These are phyloP conservation scores for Paraphoma chrysanthemicola DNA, from an alignment of 2,329 filamentous ascomycete genomes.

Conservation along the genomic window DNA sequence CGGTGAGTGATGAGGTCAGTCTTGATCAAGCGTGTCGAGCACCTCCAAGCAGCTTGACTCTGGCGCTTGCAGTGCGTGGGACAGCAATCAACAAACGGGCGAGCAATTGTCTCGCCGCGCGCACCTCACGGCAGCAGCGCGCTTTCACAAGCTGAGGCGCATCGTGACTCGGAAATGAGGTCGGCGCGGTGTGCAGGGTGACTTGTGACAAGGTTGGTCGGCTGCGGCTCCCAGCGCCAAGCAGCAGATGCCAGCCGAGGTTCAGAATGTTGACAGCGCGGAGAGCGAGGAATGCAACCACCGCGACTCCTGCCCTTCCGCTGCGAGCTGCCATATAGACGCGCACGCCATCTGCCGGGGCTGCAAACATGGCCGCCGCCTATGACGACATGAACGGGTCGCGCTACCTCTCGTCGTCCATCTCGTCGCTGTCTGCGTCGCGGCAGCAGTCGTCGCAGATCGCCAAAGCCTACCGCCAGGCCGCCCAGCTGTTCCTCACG, in stretches of 20 bases:
- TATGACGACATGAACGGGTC: conserved; percentile 62
- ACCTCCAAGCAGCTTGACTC: conserved; percentile 10
- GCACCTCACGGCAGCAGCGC: background rate
- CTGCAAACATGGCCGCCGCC: conserved; percentile 52
- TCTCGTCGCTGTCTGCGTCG: conserved; percentile 72
- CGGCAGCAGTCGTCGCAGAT: conserved; percentile 74
- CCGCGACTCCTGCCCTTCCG: conserved; percentile 13
- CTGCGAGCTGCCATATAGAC: conserved; percentile 9
- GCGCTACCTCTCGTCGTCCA: conserved; percentile 69
- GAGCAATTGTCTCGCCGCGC: background rate
- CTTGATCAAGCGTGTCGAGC: conserved; percentile 13
- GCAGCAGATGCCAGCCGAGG: conserved; percentile 21
- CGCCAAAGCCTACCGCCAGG: conserved; percentile 92
- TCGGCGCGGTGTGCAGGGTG: background rate
- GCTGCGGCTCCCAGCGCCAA: conserved; percentile 17
- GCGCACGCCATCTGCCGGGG: background rate
- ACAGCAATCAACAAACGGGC: conserved; percentile 14
- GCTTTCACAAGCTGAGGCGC: conserved; percentile 2
- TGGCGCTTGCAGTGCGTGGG: conserved; percentile 6
- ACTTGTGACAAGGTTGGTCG: background rate
- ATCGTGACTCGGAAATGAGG: conserved; percentile 1
- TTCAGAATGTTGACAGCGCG: conserved; percentile 24
- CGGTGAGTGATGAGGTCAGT: conserved; percentile 24
- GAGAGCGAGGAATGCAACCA: conserved; percentile 15
- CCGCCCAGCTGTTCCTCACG: conserved; percentile 92